Evolutionary conservation across 495 filamentous ascomycete species (phyloP), one percentile per base, ranked within the genome.

Genomic region (Podospora conica): DNA sequence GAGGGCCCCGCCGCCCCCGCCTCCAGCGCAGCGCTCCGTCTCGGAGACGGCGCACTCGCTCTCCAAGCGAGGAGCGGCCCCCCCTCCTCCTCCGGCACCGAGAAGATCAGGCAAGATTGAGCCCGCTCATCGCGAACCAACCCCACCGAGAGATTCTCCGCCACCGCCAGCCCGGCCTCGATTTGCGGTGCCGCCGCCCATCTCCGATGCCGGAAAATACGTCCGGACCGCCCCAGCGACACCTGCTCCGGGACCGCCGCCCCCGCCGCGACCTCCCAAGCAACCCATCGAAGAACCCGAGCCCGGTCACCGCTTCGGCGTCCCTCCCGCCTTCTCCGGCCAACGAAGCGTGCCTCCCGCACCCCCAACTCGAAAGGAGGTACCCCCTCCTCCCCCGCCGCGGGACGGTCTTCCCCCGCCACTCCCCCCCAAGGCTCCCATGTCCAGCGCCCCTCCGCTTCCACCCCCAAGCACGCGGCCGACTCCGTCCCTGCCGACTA

Each of bases 221-320:
- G 77, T 81, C 21, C 82, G 82, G 33, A 76, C 79, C 20, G 85
- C 85, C 31, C 80, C 82, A 53, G 81, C 87, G 64, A 86, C 89
- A 53, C 66, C 78, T 25, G 89, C 88, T 11, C 77, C 89, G 22
- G 92, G 88, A 2, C 91, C 93, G 20, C 90, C 91, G 4, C 92
- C 93, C 33, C 93, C 93, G 21, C 93, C 93, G 9, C 82, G 91
- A 69, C 93, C 93, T 48, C 90, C 93, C 2, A 97, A 97, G 77
- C 90, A 86, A 3, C 90, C 92, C 3, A 80, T 93, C 71, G 90
- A 94, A 29, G 90, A 74, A 29, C 73, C 69, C 74, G 76, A 83
- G 18, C 75, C 81, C 21, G 55, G 72, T 53, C 78, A 81, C 28
- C 89, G 80, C 67, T 91, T 90, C 73, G 85, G 83, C 22, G 92